phyloP scores from a whole-genome alignment of 1,139 yeast species.

The Pichia kudriavzevii region DNA sequence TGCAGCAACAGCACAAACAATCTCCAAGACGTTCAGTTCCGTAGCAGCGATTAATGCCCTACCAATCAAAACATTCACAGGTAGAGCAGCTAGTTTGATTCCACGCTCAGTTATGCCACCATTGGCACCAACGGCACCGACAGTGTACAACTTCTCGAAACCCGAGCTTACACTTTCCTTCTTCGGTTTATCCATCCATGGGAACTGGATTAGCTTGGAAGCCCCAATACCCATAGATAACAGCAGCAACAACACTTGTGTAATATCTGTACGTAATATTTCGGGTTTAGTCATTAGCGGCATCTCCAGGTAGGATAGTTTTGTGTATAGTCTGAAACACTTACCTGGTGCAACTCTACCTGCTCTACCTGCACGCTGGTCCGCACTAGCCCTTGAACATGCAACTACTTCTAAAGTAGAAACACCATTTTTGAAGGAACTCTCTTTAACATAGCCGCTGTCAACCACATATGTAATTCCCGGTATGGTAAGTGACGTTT shows the following conservation, averaged over 20 bases:
- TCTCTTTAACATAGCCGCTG: conserved; percentile 88
- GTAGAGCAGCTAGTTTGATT: conserved; percentile 83
- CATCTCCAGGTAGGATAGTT: conserved; percentile 64
- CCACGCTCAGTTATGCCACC: conserved; percentile 79
- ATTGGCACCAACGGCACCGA: conserved; percentile 79
- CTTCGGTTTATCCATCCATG: conserved; percentile 83
- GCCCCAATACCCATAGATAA: conserved; percentile 78
- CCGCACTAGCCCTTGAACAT: conserved; percentile 90
- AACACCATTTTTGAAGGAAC: conserved; percentile 79
- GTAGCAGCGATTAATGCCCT: conserved; percentile 63
- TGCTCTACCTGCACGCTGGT: conserved; percentile 95
- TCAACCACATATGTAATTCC: conserved; percentile 87
- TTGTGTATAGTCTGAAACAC: conserved; percentile 82
- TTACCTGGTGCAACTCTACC: conserved; percentile 97
- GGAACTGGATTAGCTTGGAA: conserved; percentile 75
- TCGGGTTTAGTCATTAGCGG: conserved; percentile 79
- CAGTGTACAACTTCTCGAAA: conserved; percentile 67
- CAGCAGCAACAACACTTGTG: conserved; percentile 65
- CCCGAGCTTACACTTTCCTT: conserved; percentile 66
- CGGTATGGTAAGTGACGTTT: conserved; percentile 90
- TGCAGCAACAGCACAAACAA: conserved; percentile 63
- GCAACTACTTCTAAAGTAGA: conserved; percentile 80
- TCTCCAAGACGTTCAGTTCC: conserved; percentile 51
- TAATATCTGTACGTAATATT: conserved; percentile 71
- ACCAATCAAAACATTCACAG: conserved; percentile 85